Conservation (phyloP, 129 eudicot genomes). For the Centaurea solstitialis region DNA sequence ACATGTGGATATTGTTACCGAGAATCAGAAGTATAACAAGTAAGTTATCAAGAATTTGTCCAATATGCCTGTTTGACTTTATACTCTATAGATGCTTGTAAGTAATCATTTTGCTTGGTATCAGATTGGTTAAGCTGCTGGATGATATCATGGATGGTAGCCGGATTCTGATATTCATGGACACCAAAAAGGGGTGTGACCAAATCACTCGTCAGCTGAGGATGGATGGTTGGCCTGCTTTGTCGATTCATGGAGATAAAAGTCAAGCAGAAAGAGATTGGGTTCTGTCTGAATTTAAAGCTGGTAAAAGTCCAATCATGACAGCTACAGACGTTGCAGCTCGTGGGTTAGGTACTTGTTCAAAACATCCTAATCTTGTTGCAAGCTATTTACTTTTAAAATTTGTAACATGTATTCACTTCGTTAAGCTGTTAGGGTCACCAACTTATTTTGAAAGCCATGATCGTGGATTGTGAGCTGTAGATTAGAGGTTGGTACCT, state of each 20-base stretch:
- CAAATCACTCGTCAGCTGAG: constrained; percentile 92
- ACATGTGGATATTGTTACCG: constrained; percentile 90
- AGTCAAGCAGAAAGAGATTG: constrained; percentile 99
- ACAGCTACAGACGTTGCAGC: constrained; percentile 99
- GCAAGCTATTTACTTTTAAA: not conserved
- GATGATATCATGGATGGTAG: constrained; percentile 99
- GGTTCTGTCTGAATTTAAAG: constrained; percentile 91
- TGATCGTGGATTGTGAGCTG: not conserved
- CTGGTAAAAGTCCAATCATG: constrained; percentile 97
- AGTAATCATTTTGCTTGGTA: not conserved
- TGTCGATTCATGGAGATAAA: constrained; percentile 97
- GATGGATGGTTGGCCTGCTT: constrained; percentile 98
- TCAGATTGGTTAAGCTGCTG: constrained; percentile 82
- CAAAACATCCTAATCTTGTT: not conserved
- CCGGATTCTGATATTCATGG: constrained; percentile 91
- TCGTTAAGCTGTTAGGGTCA: not conserved
- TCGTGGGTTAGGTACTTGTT: constrained; percentile 86
- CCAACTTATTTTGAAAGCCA: not conserved
- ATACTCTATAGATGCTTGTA: not conserved
- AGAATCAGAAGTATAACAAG: constrained; percentile 91
- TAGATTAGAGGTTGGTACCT: not conserved
- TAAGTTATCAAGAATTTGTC: constrained; percentile 18
- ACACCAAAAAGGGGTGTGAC: constrained; percentile 94
- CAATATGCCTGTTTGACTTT: not conserved
- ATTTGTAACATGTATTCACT: not conserved